Base-by-base conservation (phyloP, 192 early-diverging fungal species). In the Entrophospora sp. region DNA sequence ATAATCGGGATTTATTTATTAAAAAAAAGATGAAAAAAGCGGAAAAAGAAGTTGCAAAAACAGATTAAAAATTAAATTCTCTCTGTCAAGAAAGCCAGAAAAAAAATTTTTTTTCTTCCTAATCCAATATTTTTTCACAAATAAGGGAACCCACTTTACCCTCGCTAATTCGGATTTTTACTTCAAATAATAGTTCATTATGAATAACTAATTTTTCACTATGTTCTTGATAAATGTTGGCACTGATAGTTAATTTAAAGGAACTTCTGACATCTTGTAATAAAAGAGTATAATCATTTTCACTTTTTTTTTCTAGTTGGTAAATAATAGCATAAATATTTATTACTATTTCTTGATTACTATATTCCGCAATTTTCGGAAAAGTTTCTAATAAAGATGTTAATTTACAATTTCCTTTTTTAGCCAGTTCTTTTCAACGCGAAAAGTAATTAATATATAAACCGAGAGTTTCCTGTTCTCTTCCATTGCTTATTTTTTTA, bases 241-340 rank as follows among this genome's bases (percentile, higher is more conserved):
- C 14, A 49, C 48, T 49, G 5, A 49, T 22, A 49, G 5, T 49
- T n/a, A 49, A 24, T 49, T 49, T 49, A 22, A 49, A 49, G 18
- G 48, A 49, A 49, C 18, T 49, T 49, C 48, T 49, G 18, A 49
- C 18, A 49, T 49, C 48, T 49, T 49, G 48, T 49, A 49, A n/a
- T 49, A 14, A 49, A 49, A 49, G 48, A n/a, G 18, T 24, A 24
- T 49, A 49, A n/a, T 14, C 7, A 49, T 49, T 49, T 49, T 49
- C 48, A 49, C 18, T n/a, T 49, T 49, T 49, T 24, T 49, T 49
- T 49, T 49, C 48, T 49, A n/a, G 24, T 7, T 49, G 48, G 18
- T 49, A 49, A 49, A 49, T 49, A 49, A 49, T 24, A 5, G 48
- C 48, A 22, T 49, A 49, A n/a, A 49, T n/a, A 49, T 22, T 49